Evolutionary conservation across 495 filamentous ascomycete genomes (phyloP).

Genomic region (Daldinia loculata): DNA sequence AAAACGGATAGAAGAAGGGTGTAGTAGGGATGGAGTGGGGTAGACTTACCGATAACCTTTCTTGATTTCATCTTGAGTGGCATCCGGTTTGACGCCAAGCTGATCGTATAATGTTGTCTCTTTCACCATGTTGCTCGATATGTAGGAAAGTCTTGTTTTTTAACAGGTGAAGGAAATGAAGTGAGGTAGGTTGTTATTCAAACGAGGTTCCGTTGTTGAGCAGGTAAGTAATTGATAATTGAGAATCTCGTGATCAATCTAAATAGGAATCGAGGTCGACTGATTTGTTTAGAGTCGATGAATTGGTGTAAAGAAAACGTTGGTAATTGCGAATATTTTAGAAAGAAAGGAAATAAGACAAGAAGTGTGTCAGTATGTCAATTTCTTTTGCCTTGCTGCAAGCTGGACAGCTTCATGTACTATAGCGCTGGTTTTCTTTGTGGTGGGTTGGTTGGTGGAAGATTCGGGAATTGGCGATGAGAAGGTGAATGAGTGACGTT

Average conservation of each 20-base stretch:
- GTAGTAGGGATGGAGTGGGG: slow-evolving; percentile 16
- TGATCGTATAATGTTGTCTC: slow-evolving; percentile 88
- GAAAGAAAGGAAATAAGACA: slow-evolving; percentile 22
- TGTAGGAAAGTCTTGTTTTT: slow-evolving; percentile 3
- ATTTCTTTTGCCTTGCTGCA: not conserved
- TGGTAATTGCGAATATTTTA: not conserved
- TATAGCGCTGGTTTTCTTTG: slow-evolving; percentile 35
- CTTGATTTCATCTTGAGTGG: slow-evolving; percentile 92
- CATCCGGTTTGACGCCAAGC: slow-evolving; percentile 77
- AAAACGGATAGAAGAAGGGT: not conserved
- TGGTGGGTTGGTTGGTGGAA: slow-evolving; percentile 40
- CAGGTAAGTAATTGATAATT: not conserved
- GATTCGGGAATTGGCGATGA: slow-evolving; percentile 45
- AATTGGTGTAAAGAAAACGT: slow-evolving; percentile 4
- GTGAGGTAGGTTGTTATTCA: not conserved
- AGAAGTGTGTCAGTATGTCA: slow-evolving; percentile 9
- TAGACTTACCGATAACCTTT: slow-evolving; percentile 85
- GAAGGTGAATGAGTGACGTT: slow-evolving; percentile 36
- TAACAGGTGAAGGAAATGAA: slow-evolving; percentile 3
- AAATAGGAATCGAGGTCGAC: slow-evolving; percentile 12
- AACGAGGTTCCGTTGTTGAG: too few relatives aligned
- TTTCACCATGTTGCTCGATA: slow-evolving; percentile 71
- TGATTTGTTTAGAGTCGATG: slow-evolving; percentile 4
- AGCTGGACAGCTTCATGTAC: slow-evolving; percentile 16
- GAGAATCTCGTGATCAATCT: not conserved